phyloP scores from a whole-genome alignment of 139 green algal genomes.

The Picochlorum sp. region DNA sequence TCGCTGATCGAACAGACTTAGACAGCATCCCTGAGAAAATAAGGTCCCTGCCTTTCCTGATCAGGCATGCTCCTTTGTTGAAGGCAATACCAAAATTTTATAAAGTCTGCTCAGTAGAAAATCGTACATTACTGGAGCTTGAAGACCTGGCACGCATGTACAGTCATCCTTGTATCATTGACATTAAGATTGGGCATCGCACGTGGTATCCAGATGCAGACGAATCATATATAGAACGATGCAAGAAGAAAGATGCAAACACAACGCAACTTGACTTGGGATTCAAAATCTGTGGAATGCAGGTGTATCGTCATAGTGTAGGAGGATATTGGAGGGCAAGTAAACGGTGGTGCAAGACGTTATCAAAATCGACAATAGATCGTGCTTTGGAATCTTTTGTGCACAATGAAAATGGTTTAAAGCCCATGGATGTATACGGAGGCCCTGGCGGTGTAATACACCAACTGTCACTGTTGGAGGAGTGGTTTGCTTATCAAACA shows the following conservation, averaged over 20 bases:
- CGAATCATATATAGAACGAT: slow-evolving; percentile 48
- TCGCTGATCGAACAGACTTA: too few relatives aligned
- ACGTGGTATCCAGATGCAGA: slow-evolving; percentile 61
- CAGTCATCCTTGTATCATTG: slow-evolving; percentile 58
- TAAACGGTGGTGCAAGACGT: slow-evolving; percentile 66
- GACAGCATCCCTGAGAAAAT: too few relatives aligned
- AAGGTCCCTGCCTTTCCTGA: slow-evolving; percentile 27
- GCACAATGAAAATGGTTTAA: slow-evolving; percentile 47
- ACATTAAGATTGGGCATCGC: slow-evolving; percentile 56
- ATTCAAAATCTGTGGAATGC: slow-evolving; percentile 78
- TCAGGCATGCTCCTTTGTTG: slow-evolving; percentile 42
- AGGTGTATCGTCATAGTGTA: slow-evolving; percentile 40
- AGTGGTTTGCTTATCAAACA: slow-evolving; percentile 58
- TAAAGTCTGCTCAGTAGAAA: slow-evolving; percentile 21
- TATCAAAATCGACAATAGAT: slow-evolving; percentile 44
- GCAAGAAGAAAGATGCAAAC: slow-evolving; percentile 58
- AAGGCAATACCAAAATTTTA: slow-evolving; percentile 46
- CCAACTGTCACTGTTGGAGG: slow-evolving; percentile 47
- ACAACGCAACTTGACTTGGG: slow-evolving; percentile 65
- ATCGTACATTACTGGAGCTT: slow-evolving; percentile 48
- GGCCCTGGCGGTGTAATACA: slow-evolving; percentile 38
- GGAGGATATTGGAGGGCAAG: slow-evolving; percentile 47
- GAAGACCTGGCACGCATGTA: slow-evolving; percentile 58
- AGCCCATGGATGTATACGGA: slow-evolving; percentile 43
- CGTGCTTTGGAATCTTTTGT: slow-evolving; percentile 58